Percentiles rank a stretch among this genome's conserved stretches.
Evolutionary conservation across 257 asterid species (phyloP).

Genomic region (Nicotiana benthamiana): DNA sequence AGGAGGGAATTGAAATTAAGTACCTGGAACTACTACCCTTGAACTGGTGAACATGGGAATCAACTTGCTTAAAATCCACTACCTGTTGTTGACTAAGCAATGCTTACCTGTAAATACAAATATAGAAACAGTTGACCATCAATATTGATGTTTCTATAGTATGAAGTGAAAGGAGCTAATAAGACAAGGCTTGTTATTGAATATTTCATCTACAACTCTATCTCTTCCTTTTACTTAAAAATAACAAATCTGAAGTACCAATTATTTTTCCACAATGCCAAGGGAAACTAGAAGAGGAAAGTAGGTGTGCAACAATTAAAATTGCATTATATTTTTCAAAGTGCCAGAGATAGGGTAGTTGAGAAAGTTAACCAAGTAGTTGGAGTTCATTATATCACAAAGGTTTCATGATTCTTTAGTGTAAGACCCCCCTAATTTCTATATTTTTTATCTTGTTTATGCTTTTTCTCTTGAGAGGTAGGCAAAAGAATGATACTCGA

Average conservation of each 20-base stretch:
- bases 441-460: not conserved
- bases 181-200: too few species aligned
- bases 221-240: not conserved
- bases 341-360: not conserved
- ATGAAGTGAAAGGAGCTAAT: too few species aligned
- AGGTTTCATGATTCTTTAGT: not conserved
- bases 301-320: not conserved
- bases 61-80: too few species aligned
- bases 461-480: not conserved
- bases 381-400: constrained; percentile 1
- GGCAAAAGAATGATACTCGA: not conserved
- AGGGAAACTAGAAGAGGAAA: not conserved
- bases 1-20: not conserved
- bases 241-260: not conserved
- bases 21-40: too few species aligned
- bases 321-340: not conserved
- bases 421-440: not conserved
- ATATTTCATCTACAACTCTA: too few species aligned
- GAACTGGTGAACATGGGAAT: too few species aligned
- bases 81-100: too few species aligned
- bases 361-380: not conserved
- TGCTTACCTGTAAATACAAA: too few species aligned
- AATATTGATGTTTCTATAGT: too few species aligned
- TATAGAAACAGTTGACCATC: too few species aligned
- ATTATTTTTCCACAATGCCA: not conserved